phyloP scores from a whole-genome alignment of 2,329 filamentous ascomycete genomes.

The Ambrosiella cleistominuta region DNA sequence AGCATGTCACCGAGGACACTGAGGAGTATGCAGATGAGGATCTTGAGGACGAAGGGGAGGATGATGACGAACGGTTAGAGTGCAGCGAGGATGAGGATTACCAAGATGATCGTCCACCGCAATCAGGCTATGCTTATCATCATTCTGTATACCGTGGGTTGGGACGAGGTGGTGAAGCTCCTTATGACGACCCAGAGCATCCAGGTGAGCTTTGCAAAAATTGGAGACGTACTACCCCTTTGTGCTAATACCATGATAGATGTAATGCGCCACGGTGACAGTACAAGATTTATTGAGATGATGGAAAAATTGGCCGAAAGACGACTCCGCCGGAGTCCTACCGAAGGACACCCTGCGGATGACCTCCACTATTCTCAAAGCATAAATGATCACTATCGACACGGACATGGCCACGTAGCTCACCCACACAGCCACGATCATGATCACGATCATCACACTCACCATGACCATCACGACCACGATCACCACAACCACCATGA shows the following conservation, averaged over 20 bases:
- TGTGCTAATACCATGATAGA: slow-evolving; percentile 29
- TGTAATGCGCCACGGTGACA: slow-evolving; percentile 95
- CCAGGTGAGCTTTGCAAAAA: neutral
- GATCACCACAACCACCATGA: slow-evolving; percentile 31
- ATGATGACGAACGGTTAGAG: slow-evolving; percentile 38
- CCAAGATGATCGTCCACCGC: slow-evolving; percentile 35
- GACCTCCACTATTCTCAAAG: slow-evolving; percentile 8
- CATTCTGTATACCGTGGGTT: neutral
- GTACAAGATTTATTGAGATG: slow-evolving; percentile 99
- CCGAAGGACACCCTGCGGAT: neutral
- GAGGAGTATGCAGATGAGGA: slow-evolving; percentile 38
- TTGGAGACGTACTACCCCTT: slow-evolving; percentile 38
- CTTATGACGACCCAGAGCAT: neutral
- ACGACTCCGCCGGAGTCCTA: slow-evolving; percentile 38
- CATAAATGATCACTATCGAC: neutral
- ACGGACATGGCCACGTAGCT: slow-evolving; percentile 29
- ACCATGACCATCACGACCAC: slow-evolving; percentile 64
- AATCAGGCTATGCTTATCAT: neutral
- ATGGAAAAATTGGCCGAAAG: slow-evolving; percentile 98
- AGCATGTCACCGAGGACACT: slow-evolving; percentile 34
- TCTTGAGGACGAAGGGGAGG: slow-evolving; percentile 31
- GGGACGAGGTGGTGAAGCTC: neutral
- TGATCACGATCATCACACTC: slow-evolving; percentile 40
- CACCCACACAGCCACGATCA: slow-evolving; percentile 30
- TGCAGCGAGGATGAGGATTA: slow-evolving; percentile 36